Evolutionary conservation across 306 rosid species (phyloP).

Genomic region (Erythrophleum fordii): DNA sequence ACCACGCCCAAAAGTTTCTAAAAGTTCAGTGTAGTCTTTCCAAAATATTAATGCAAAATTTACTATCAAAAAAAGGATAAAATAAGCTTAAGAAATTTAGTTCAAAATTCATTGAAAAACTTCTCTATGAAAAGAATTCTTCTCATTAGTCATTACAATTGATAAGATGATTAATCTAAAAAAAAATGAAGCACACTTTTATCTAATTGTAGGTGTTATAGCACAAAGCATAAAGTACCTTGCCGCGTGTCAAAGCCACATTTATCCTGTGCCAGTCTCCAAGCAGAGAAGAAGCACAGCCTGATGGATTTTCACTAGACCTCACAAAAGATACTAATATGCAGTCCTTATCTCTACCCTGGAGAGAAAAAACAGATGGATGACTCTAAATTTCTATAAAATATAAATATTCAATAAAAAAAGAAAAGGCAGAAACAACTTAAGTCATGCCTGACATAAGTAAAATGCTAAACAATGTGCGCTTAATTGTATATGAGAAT

Average conservation of each 20-base stretch:
- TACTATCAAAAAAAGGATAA: no score
- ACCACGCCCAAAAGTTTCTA: no score
- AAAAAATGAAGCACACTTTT: not conserved
- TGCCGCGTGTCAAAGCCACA: conserved; percentile 93
- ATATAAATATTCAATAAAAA: conserved; percentile 1
- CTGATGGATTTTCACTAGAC: conserved; percentile 75
- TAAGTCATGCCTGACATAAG: conserved; percentile 18
- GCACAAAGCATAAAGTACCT: conserved; percentile 51
- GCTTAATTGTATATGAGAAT: not conserved
- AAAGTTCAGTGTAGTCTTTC: no score
- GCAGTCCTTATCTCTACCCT: conserved; percentile 99
- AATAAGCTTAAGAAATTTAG: not conserved
- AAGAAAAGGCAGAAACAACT: not conserved
- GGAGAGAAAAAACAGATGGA: conserved; percentile 23
- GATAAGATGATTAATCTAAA: not conserved
- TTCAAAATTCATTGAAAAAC: no score
- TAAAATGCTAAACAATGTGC: not conserved
- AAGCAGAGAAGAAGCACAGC: conserved; percentile 74
- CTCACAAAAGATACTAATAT: conserved; percentile 87
- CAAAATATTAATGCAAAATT: no score
- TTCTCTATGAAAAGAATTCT: not conserved
- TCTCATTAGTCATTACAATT: not conserved
- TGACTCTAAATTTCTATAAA: not conserved
- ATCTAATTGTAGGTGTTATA: not conserved
- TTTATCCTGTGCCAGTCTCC: conserved; percentile 98